Percentiles rank a stretch among this genome's conserved stretches.
phyloP scores from a whole-genome alignment of 192 early-diverging fungal species.

The Coemansia aciculifera region DNA sequence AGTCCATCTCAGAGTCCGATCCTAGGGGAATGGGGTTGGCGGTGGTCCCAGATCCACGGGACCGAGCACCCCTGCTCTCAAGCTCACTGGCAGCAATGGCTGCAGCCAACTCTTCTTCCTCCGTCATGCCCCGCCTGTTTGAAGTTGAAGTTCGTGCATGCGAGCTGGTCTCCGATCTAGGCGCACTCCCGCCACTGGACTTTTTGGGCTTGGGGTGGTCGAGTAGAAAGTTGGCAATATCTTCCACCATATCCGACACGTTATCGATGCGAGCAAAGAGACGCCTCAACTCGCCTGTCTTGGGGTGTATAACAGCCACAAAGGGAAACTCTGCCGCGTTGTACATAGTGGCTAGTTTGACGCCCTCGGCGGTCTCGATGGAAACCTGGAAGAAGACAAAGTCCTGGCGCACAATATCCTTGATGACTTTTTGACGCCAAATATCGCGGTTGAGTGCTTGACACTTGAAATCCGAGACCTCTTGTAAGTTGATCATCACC shows the following conservation, averaged over 20 bases:
- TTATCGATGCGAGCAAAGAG: conserved; percentile 61
- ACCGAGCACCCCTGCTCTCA: conserved; percentile 16
- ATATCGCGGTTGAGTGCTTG: conserved; percentile 92
- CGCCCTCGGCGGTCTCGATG: conserved; percentile 68
- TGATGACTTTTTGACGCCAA: conserved; percentile 79
- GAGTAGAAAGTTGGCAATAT: conserved; percentile 62
- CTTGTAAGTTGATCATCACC: conserved; percentile 86
- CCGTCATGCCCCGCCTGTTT: conserved; percentile 65
- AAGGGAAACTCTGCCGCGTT: conserved; percentile 73
- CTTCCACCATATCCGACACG: conserved; percentile 70
- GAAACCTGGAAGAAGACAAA: conserved; percentile 87
- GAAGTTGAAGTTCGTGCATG: not conserved
- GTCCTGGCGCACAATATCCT: conserved; percentile 71
- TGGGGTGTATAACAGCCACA: conserved; percentile 84
- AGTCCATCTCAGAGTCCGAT: conserved; percentile 32
- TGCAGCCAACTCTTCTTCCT: conserved; percentile 86
- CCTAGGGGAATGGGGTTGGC: conserved; percentile 11
- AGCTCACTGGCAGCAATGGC: conserved; percentile 76
- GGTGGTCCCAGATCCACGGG: not conserved
- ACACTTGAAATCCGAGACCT: conserved; percentile 81
- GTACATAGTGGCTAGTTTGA: conserved; percentile 73
- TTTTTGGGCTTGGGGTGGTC: conserved; percentile 29
- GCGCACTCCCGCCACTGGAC: conserved; percentile 8
- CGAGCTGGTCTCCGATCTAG: not conserved
- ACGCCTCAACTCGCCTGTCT: conserved; percentile 84